phyloP scores from a whole-genome alignment of 345 rosid species.

The Sisymbrium altissimum region DNA sequence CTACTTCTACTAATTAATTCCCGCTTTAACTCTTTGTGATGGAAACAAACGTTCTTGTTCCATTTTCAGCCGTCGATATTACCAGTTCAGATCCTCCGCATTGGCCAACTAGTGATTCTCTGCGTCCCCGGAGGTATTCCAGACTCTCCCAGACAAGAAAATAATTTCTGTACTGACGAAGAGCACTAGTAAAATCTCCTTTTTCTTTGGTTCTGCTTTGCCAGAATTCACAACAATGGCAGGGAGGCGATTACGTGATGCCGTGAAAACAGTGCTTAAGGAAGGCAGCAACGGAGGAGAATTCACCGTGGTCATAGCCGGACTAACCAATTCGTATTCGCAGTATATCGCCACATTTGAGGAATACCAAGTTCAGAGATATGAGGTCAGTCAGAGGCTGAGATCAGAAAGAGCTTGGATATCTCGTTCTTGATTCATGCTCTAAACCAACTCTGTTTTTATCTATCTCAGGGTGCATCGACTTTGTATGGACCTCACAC shows the following conservation, averaged over 20 bases:
- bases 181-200: background rate
- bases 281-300: too few relatives aligned
- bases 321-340: slow-evolving; percentile 29
- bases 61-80: background rate
- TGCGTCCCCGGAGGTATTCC: background rate
- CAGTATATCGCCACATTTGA: slow-evolving; percentile 83
- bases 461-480: slow-evolving; percentile 60
- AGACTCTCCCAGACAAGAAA: background rate
- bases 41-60: too few relatives aligned
- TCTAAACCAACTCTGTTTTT: background rate
- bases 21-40: too few relatives aligned
- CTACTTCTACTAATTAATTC: too few relatives aligned
- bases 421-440: background rate
- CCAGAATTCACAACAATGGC: background rate
- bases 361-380: slow-evolving; percentile 85
- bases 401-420: background rate
- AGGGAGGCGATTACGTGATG: background rate
- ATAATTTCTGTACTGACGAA: background rate
- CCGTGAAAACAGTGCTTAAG: background rate
- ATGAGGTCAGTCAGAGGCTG: slow-evolving; percentile 51
- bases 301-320: too few relatives aligned
- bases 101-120: background rate
- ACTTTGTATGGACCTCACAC: slow-evolving; percentile 85
- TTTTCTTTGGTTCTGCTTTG: background rate
- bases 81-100: background rate